Conservation (phyloP, 192 early-diverging fungal genomes). For the Glomus cerebriforme region DNA sequence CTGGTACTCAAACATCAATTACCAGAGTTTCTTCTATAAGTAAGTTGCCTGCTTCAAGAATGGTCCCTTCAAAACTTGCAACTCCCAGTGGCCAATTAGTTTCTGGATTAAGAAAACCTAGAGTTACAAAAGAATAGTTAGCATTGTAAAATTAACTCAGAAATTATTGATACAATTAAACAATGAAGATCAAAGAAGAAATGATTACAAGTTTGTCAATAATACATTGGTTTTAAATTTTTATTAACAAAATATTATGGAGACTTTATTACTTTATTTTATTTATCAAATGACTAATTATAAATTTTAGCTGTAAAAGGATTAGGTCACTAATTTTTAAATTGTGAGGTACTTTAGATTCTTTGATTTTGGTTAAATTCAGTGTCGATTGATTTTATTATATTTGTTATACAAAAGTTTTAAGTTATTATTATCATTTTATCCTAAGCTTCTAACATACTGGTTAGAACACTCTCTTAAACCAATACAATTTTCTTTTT, state of each 20-base stretch:
- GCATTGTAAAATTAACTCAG: neutral
- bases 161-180: neutral
- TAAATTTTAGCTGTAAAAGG: no score
- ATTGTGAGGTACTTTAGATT: no score
- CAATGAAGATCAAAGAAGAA: neutral
- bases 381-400: no score
- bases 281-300: no score
- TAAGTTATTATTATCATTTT: no score
- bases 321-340: no score
- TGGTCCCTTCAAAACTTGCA: neutral
- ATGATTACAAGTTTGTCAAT: neutral
- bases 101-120: constrained; percentile 11
- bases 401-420: no score
- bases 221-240: neutral
- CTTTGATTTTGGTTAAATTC: no score
- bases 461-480: no score
- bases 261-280: no score
- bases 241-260: neutral
- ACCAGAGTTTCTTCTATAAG: neutral
- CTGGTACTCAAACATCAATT: neutral
- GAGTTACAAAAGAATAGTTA: neutral
- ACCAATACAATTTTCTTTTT: no score
- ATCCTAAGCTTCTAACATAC: no score
- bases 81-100: neutral
- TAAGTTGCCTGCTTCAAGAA: constrained; percentile 6